Evolutionary conservation across 805 yeast species (phyloP).

Genomic region (Monosporozyma siamensis): DNA sequence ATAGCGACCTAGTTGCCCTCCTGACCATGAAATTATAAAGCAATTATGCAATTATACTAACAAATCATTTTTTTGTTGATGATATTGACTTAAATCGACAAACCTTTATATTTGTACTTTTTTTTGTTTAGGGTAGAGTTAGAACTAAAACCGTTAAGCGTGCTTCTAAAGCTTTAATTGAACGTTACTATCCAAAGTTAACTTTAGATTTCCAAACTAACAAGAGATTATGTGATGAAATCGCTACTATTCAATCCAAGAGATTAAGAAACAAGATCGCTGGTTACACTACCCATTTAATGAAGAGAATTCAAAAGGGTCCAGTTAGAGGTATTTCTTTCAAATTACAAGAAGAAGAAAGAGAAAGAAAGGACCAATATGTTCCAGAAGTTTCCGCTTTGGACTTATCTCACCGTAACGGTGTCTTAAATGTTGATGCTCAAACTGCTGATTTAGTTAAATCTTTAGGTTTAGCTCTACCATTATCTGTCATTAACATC

Average conservation of each 20-base stretch:
- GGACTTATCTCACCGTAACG: constrained; percentile 93
- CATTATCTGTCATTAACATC: constrained; percentile 76
- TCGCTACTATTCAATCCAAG: constrained; percentile 98
- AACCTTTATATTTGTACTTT: too few relatives aligned
- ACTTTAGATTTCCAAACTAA: constrained; percentile 99
- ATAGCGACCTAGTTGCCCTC: too few relatives aligned
- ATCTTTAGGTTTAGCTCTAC: constrained; percentile 84
- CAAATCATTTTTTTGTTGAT: too few relatives aligned
- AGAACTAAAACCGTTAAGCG: constrained; percentile 99
- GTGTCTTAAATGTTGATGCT: constrained; percentile 92
- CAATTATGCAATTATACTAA: too few relatives aligned
- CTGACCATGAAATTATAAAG: too few relatives aligned
- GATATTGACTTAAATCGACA: too few relatives aligned
- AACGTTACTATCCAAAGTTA: constrained; percentile 99
- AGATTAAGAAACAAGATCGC: constrained; percentile 99
- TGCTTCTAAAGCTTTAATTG: constrained; percentile 99
- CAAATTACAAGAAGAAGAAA: constrained; percentile 99
- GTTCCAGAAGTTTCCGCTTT: constrained; percentile 99
- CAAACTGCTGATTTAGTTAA: constrained; percentile 94
- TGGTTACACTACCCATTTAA: constrained; percentile 99
- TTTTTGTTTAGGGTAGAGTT: constrained; percentile 99
- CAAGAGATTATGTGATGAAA: constrained; percentile 98
- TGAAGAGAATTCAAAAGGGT: constrained; percentile 99
- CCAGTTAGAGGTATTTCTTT: constrained; percentile 99
- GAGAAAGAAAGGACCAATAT: constrained; percentile 99